Conservation (phyloP, 2,329 filamentous ascomycete species). For the Massarina eburnea region DNA sequence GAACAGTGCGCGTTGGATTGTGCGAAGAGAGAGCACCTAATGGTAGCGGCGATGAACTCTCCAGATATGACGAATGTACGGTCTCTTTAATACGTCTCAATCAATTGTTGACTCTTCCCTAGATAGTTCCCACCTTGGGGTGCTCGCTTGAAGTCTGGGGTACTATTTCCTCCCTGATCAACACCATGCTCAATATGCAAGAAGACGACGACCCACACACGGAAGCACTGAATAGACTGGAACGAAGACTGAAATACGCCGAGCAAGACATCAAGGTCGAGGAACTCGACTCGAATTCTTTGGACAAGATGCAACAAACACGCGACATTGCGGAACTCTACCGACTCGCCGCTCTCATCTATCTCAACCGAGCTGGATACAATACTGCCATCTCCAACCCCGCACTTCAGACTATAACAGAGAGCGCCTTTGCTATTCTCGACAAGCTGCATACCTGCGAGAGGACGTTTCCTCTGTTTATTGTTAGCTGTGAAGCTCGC, state of each 20-base stretch:
- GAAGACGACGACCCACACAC: not conserved
- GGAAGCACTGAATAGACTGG: slow-evolving; percentile 12
- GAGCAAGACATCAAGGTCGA: slow-evolving; percentile 8
- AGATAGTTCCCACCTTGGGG: slow-evolving; percentile 11
- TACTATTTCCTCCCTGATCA: slow-evolving; percentile 6
- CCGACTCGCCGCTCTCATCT: slow-evolving; percentile 7
- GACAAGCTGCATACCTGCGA: slow-evolving; percentile 22
- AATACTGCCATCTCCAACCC: not conserved
- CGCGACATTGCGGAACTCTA: slow-evolving; percentile 9
- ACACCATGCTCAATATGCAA: slow-evolving; percentile 6
- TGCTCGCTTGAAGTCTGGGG: slow-evolving; percentile 14
- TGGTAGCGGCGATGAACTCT: not conserved
- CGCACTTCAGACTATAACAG: slow-evolving; percentile 1
- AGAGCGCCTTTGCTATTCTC: slow-evolving; percentile 15
- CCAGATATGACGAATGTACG: not conserved
- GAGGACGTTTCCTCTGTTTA: slow-evolving; percentile 25
- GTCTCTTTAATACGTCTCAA: not conserved
- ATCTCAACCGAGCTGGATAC: slow-evolving; percentile 13
- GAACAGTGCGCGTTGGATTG: not conserved
- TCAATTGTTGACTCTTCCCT: not conserved
- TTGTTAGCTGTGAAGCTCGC: slow-evolving; percentile 31
- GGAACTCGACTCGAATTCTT: not conserved
- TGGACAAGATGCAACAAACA: not conserved
- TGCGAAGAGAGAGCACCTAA: not conserved
- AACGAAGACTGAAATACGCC: slow-evolving; percentile 11